Evolutionary conservation across 495 filamentous ascomycete species (phyloP).

Genomic region (Hapsidospora chrysogenum): DNA sequence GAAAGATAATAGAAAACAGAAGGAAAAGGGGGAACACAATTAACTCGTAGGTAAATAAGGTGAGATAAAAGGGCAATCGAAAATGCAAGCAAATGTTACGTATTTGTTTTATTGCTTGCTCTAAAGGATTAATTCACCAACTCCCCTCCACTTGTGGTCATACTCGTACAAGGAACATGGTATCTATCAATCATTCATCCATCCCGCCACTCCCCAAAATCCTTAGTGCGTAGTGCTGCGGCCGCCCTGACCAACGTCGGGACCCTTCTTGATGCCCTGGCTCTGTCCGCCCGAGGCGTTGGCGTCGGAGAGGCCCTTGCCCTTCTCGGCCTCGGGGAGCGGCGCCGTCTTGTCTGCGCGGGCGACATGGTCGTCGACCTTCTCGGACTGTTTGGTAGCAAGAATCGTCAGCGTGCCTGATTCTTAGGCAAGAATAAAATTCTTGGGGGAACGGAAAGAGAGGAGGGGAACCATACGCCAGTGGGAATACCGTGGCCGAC

Average conservation of each 20-base stretch:
- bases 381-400: constrained; percentile 3
- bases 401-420: neutral
- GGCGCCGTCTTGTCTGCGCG: constrained; percentile 24
- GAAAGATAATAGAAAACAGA: too few relatives aligned
- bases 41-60: too few relatives aligned
- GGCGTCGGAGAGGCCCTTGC: constrained; percentile 11
- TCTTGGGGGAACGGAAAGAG: neutral
- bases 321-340: constrained; percentile 18
- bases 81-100: too few relatives aligned
- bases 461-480: constrained; percentile 5
- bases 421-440: too few relatives aligned
- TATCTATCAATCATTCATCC: neutral
- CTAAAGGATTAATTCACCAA: too few relatives aligned
- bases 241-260: constrained; percentile 10
- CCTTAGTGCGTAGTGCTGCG: neutral
- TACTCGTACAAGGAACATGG: neutral
- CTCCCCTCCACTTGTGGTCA: neutral
- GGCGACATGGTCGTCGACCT: constrained; percentile 8
- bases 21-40: too few relatives aligned
- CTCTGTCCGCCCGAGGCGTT: constrained; percentile 16
- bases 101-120: too few relatives aligned
- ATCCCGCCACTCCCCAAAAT: too few relatives aligned
- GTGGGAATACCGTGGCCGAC: constrained; percentile 22
- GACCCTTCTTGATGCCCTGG: constrained; percentile 12
- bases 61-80: too few relatives aligned